These are phyloP conservation scores for Rhipidocladum racemiflorum DNA, from an alignment of 176 grass and related monocot species.

Conservation along the genomic window DNA sequence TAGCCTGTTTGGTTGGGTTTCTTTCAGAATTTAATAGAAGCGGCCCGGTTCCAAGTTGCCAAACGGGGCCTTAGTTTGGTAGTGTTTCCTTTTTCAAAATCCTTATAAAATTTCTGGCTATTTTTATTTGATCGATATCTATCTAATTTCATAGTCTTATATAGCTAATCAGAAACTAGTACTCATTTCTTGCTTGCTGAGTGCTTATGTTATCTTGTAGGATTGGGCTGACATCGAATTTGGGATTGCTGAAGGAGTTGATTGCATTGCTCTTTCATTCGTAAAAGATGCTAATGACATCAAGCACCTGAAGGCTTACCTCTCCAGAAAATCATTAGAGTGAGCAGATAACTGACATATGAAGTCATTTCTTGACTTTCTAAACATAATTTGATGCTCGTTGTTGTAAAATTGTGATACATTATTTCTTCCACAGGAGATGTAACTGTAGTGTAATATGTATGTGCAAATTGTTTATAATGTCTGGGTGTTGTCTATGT, in stretches of 20 bases:
- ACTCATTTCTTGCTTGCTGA: constrained; percentile 23
- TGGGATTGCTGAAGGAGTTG: constrained; percentile 61
- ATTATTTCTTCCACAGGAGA: background rate
- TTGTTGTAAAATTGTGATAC: constrained; percentile 10
- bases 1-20: too few species aligned
- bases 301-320: constrained; percentile 56
- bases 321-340: constrained; percentile 64
- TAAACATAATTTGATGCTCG: background rate
- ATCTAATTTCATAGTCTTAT: background rate
- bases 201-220: constrained; percentile 25
- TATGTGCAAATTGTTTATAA: background rate
- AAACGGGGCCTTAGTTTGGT: too few species aligned
- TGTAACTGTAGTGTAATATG: background rate
- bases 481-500: background rate
- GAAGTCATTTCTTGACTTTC: background rate
- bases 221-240: constrained; percentile 77
- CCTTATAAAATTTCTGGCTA: constrained; percentile 4
- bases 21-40: too few species aligned
- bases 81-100: background rate
- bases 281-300: constrained; percentile 68
- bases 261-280: constrained; percentile 70
- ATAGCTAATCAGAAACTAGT: background rate
- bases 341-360: constrained; percentile 34
- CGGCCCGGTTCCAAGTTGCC: too few species aligned
- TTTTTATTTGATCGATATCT: background rate